Percentiles rank a stretch among this genome's conserved stretches.
Evolutionary conservation across 2,329 filamentous ascomycete species (phyloP).

Genomic region (Talaromyces sp.): DNA sequence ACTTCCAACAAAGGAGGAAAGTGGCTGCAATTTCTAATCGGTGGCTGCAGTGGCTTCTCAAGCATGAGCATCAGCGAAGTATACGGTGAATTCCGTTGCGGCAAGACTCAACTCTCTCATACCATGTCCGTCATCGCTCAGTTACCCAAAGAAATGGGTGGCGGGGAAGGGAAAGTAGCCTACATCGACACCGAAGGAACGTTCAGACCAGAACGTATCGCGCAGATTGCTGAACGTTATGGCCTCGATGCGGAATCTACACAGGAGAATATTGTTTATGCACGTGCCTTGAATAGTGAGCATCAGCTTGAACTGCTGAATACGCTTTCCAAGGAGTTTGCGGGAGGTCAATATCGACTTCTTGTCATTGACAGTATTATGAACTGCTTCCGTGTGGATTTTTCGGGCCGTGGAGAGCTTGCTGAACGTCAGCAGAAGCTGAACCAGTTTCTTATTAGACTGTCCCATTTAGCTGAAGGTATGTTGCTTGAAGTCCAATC

Average conservation of each 20-base stretch:
- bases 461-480: conserved; percentile 62
- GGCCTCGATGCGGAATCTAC: conserved; percentile 54
- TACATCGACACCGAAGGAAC: conserved; percentile 65
- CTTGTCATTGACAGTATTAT: conserved; percentile 67
- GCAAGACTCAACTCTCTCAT: conserved; percentile 65
- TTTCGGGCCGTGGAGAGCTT: conserved; percentile 61
- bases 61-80: conserved; percentile 63
- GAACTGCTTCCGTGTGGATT: conserved; percentile 64
- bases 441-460: conserved; percentile 58
- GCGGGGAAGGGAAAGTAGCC: conserved; percentile 63
- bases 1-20: neutral
- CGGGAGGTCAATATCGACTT: conserved; percentile 59
- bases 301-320: conserved; percentile 61
- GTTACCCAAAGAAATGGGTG: conserved; percentile 54
- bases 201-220: conserved; percentile 62
- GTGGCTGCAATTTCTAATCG: neutral
- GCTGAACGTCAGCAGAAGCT: conserved; percentile 65
- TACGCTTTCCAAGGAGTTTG: conserved; percentile 56
- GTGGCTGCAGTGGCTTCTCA: conserved; percentile 55
- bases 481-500: conserved; percentile 11
- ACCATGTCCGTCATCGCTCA: conserved; percentile 63
- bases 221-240: conserved; percentile 62
- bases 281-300: conserved; percentile 61
- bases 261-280: conserved; percentile 64
- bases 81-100: conserved; percentile 48